Percentiles rank a stretch among this genome's conserved stretches.
Evolutionary conservation across 345 rosid species (phyloP).

Genomic region (Salix udensis): DNA sequence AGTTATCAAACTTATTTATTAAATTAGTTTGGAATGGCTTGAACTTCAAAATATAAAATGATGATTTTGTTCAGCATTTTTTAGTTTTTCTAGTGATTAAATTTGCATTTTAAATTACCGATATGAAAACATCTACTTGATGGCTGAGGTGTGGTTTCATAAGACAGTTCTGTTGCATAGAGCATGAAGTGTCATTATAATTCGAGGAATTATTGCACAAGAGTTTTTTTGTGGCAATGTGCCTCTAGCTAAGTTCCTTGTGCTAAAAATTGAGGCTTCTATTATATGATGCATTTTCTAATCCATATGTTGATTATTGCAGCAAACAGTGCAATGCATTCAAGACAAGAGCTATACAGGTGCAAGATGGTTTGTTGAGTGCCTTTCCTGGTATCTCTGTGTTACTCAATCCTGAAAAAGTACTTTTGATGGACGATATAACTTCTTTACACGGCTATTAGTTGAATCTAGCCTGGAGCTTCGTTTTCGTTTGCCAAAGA

Average conservation of each 20-base stretch:
- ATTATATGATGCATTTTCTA: background rate
- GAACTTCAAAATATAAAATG: background rate
- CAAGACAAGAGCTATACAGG: slow-evolving; percentile 71
- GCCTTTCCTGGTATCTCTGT: slow-evolving; percentile 61
- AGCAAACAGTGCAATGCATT: slow-evolving; percentile 85
- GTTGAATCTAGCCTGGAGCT: background rate
- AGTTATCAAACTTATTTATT: background rate
- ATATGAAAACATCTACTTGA: background rate
- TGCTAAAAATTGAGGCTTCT: background rate
- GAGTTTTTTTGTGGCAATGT: no score
- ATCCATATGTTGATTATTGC: slow-evolving; percentile 6
- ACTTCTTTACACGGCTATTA: background rate
- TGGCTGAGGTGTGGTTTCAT: background rate
- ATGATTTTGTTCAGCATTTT: background rate
- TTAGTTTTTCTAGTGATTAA: background rate
- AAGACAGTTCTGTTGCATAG: background rate
- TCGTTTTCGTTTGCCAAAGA: background rate
- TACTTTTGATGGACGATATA: background rate
- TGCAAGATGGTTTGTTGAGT: slow-evolving; percentile 55
- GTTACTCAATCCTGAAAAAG: slow-evolving; percentile 78
- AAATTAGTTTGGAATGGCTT: background rate
- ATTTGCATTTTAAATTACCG: background rate
- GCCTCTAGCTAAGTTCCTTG: background rate
- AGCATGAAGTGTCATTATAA: background rate
- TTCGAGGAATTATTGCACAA: background rate